Percentiles rank a stretch among this genome's conserved stretches.
Conservation (phyloP, 2,329 filamentous ascomycete species). For the Aureobasidium sp. region DNA sequence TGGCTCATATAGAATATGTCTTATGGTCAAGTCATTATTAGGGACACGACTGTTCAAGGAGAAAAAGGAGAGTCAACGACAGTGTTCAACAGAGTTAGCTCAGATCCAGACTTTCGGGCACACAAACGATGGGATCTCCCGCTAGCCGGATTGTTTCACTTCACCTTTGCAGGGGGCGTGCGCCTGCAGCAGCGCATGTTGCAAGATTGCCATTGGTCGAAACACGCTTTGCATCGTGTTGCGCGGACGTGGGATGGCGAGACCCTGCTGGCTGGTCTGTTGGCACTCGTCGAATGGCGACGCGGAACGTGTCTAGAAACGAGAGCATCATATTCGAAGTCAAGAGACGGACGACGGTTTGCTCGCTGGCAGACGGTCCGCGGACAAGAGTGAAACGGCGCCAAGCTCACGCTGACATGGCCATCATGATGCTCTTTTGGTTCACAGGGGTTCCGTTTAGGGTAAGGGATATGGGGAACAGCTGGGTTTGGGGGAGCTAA, state of each 20-base stretch:
- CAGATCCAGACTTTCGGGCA: slow-evolving; percentile 13
- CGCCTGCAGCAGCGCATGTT: slow-evolving; percentile 14
- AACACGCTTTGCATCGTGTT: background rate
- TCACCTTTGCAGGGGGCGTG: slow-evolving; percentile 12
- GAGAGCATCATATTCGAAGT: background rate
- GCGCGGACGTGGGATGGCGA: slow-evolving; percentile 6
- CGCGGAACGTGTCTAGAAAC: background rate
- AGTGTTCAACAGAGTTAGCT: slow-evolving; percentile 1
- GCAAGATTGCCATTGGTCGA: slow-evolving; percentile 14
- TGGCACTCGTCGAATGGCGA: background rate
- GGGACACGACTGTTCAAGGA: background rate
- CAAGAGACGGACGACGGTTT: background rate
- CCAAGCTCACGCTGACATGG: slow-evolving; percentile 10
- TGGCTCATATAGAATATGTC: background rate
- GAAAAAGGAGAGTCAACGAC: slow-evolving; percentile 12
- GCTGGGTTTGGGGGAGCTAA: slow-evolving; percentile 15
- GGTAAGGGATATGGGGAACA: slow-evolving; percentile 10
- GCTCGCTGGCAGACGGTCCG: background rate
- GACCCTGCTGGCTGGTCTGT: background rate
- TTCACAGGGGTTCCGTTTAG: slow-evolving; percentile 9
- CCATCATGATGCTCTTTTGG: slow-evolving; percentile 13
- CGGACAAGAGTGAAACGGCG: slow-evolving; percentile 12
- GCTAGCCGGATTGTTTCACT: slow-evolving; percentile 16
- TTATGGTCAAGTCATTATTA: background rate
- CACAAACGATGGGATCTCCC: slow-evolving; percentile 10